Evolutionary conservation across 768 basidiomycete genomes (phyloP).

Genomic region (Mycena vulgaris): DNA sequence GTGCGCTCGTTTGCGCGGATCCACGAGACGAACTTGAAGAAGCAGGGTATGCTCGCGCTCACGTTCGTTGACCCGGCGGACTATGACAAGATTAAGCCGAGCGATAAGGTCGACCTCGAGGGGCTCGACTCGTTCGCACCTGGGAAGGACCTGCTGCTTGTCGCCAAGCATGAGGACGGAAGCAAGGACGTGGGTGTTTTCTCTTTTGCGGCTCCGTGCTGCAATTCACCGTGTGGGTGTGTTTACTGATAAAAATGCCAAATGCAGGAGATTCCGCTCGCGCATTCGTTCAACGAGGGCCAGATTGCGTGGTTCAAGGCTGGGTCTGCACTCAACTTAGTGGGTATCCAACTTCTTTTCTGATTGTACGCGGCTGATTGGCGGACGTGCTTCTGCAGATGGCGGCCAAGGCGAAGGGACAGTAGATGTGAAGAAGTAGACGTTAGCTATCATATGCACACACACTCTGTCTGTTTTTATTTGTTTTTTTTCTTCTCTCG

Average conservation of each 20-base stretch:
- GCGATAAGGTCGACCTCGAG: slow-evolving; percentile 90
- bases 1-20: slow-evolving; percentile 97
- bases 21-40: slow-evolving; percentile 99
- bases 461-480: slow-evolving; percentile 27
- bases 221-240: too few species aligned
- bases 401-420: slow-evolving; percentile 74
- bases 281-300: slow-evolving; percentile 96
- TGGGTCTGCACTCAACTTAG: slow-evolving; percentile 93
- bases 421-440: slow-evolving; percentile 38
- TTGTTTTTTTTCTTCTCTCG: slow-evolving; percentile 16
- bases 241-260: slow-evolving; percentile 29
- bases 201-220: neutral
- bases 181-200: slow-evolving; percentile 67
- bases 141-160: slow-evolving; percentile 90
- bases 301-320: slow-evolving; percentile 99
- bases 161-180: slow-evolving; percentile 88
- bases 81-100: slow-evolving; percentile 92
- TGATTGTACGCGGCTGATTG: neutral
- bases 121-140: slow-evolving; percentile 92
- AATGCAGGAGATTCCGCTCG: slow-evolving; percentile 78
- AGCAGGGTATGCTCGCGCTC: slow-evolving; percentile 98
- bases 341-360: slow-evolving; percentile 51
- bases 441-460: slow-evolving; percentile 25
- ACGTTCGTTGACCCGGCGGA: slow-evolving; percentile 94
- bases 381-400: slow-evolving; percentile 59